phyloP scores from a whole-genome alignment of 768 basidiomycete genomes.

The Tylopilus balloui region DNA sequence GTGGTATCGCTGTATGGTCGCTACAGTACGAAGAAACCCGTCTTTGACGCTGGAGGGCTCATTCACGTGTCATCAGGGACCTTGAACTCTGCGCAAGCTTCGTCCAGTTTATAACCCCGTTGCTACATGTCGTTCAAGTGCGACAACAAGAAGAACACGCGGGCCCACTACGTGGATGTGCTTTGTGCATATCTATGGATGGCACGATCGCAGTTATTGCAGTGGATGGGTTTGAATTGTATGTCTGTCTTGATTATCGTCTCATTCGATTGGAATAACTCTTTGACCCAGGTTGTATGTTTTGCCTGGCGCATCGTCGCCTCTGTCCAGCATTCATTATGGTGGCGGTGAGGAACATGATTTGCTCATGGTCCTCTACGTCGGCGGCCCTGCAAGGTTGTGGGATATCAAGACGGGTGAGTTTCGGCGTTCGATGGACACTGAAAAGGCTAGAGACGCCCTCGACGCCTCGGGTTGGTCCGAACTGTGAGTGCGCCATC shows the following conservation, averaged over 20 bases:
- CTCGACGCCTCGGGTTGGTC: constrained; percentile 70
- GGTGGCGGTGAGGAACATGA: constrained; percentile 45
- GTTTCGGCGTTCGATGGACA: constrained; percentile 77
- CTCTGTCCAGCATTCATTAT: constrained; percentile 59
- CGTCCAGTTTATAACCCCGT: constrained; percentile 66
- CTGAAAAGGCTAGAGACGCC: constrained; percentile 74
- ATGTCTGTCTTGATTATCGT: constrained; percentile 29
- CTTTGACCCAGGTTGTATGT: constrained; percentile 56
- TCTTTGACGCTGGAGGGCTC: not conserved
- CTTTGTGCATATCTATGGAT: constrained; percentile 68
- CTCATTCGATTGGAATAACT: not conserved
- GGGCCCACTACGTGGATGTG: constrained; percentile 61
- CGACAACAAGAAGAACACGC: constrained; percentile 40
- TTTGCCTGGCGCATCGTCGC: constrained; percentile 76
- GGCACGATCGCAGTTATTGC: constrained; percentile 82
- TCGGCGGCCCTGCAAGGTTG: constrained; percentile 68
- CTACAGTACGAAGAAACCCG: constrained; percentile 43
- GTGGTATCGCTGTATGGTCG: constrained; percentile 72
- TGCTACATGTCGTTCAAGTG: constrained; percentile 56
- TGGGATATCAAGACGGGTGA: constrained; percentile 86
- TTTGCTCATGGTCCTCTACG: constrained; percentile 73
- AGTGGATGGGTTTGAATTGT: constrained; percentile 77
- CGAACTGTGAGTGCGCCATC: constrained; percentile 50
- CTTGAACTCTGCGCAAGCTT: constrained; percentile 66
- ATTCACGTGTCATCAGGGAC: constrained; percentile 38